Evolutionary conservation across 352 stramenopile species (phyloP), one percentile per base, ranked within the genome.

Genomic region (Phytophthora ohioensis): DNA sequence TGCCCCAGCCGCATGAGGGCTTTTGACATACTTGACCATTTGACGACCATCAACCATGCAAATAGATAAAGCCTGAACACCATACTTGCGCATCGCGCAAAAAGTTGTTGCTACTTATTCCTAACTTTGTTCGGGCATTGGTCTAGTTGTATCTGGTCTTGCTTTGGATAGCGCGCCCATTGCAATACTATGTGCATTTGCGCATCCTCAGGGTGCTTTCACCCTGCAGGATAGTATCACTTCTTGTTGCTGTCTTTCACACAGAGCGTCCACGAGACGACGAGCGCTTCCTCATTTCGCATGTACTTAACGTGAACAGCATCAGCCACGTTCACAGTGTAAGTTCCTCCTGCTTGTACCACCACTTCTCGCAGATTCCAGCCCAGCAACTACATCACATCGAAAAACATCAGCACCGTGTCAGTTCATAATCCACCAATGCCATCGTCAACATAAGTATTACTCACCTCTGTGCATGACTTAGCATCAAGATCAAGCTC

Each of bases 341-440:
- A 88, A 54, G 69, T 79, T 58, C 48, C 73, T 41, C 69, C 79
- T 42, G 64, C 78, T 64, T 86, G 81, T 43, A 76, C 72, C 42
- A 90, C 81, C 8, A 83, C 56, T 60, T 89, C 81, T 43, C 75
- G 77, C 34, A 89, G 55, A 72, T 89, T 87, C 81, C 81, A 89
- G 6, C 79, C 79, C 46, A 89, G 75, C 57, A 87, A 56, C 81
- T 89, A 30, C n/a, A 68, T 32, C n/a, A 45, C 53, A 54, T 5
- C n/a, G 42, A 36, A 51, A 49, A 34, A 62, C 32, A 49, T 30
- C 34, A 55, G 11, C 38, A 64, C 15, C 30, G 15, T 3, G 38
- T 80, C 21, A 76, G 38, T 27, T 45, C 10, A n/a, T 17, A 6
- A 27, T 52, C 21, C 2, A 32, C 21, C 39, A 38, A 31, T 30